Evolutionary conservation across 768 basidiomycete genomes (phyloP).

Genomic region (Trametes sanguinea): DNA sequence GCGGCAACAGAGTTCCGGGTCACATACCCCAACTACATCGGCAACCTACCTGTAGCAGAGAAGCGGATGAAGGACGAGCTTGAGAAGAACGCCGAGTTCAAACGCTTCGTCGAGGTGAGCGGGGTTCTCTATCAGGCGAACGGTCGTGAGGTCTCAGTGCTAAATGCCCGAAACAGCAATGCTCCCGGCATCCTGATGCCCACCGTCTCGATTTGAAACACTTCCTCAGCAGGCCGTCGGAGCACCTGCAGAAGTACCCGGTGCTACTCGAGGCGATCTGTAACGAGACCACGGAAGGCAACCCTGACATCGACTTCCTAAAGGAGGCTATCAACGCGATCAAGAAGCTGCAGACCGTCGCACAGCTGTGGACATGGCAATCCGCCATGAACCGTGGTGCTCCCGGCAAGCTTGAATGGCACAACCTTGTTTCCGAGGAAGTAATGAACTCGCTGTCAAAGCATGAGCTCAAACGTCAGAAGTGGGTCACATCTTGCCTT

Average conservation of each 20-base stretch:
- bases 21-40: slow-evolving; percentile 84
- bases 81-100: slow-evolving; percentile 78
- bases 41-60: slow-evolving; percentile 83
- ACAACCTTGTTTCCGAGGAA: slow-evolving; percentile 78
- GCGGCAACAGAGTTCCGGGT: slow-evolving; percentile 86
- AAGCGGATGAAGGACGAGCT: slow-evolving; percentile 85
- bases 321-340: slow-evolving; percentile 84
- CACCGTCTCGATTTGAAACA: slow-evolving; percentile 73
- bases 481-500: slow-evolving; percentile 49
- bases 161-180: slow-evolving; percentile 38
- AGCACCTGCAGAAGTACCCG: slow-evolving; percentile 84
- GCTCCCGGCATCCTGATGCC: slow-evolving; percentile 53
- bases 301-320: slow-evolving; percentile 82
- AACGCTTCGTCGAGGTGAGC: slow-evolving; percentile 80
- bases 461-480: slow-evolving; percentile 80
- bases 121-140: too few relatives aligned
- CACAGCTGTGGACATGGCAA: slow-evolving; percentile 89
- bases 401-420: slow-evolving; percentile 86
- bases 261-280: slow-evolving; percentile 83
- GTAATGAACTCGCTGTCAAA: slow-evolving; percentile 61
- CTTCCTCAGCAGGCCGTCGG: slow-evolving; percentile 75
- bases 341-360: slow-evolving; percentile 75
- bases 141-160: too few relatives aligned
- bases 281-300: slow-evolving; percentile 77
- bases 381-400: slow-evolving; percentile 82